Evolutionary conservation across 129 eudicot species (phyloP).

Genomic region (Apium graveolens): DNA sequence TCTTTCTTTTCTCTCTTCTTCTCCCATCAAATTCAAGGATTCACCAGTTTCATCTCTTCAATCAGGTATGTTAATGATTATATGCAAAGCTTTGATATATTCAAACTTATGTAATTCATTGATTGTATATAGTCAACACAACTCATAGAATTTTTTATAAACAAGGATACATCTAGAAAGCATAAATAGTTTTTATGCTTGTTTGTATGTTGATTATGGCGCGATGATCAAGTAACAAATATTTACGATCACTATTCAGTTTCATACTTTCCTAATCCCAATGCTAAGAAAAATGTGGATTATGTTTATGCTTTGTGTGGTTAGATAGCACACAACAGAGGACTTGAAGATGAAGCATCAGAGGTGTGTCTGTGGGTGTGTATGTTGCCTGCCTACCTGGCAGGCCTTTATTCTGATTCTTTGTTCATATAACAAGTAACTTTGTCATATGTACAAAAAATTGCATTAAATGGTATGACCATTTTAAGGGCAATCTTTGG

Average conservation of each 20-base stretch:
- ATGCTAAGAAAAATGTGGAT: neutral
- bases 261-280: too few species aligned
- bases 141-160: too few species aligned
- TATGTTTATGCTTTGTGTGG: neutral
- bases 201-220: too few species aligned
- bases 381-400: too few species aligned
- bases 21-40: neutral
- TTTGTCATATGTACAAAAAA: neutral
- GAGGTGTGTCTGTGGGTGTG: neutral
- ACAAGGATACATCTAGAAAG: neutral
- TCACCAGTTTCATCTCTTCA: neutral
- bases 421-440: neutral
- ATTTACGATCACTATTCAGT: neutral
- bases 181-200: neutral
- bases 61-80: neutral
- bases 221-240: neutral
- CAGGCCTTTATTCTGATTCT: neutral
- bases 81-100: neutral
- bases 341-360: conserved; percentile 1
- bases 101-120: neutral
- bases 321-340: neutral
- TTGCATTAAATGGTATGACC: neutral
- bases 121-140: neutral
- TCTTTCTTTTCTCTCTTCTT: neutral
- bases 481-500: neutral